Evolutionary conservation across 1,284 basidiomycete species (phyloP).

Genomic region (Ceratobasidium sp.): DNA sequence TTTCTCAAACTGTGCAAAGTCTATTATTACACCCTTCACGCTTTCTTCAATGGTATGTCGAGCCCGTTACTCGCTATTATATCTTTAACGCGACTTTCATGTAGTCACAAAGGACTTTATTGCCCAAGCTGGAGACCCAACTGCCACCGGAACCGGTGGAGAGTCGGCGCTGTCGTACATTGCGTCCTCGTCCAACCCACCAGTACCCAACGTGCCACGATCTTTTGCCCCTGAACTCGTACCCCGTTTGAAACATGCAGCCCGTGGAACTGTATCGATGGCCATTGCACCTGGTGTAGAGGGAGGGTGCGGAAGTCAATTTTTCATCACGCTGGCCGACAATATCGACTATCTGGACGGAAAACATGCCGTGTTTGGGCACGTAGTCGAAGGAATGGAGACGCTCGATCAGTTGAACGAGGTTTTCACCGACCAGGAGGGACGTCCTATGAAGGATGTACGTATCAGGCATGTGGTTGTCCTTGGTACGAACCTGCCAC

Average conservation of each 20-base stretch:
- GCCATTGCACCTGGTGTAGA: constrained; percentile 84
- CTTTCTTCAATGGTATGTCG: constrained; percentile 90
- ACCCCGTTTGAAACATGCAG: constrained; percentile 84
- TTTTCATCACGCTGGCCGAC: constrained; percentile 94
- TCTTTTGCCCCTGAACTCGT: constrained; percentile 89
- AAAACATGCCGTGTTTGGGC: constrained; percentile 95
- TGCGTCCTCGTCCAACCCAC: constrained; percentile 61
- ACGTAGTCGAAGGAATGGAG: constrained; percentile 94
- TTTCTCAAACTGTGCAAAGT: constrained; percentile 97
- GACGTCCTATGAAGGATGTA: constrained; percentile 92
- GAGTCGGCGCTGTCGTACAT: constrained; percentile 85
- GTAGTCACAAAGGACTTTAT: constrained; percentile 96
- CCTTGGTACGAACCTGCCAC: constrained; percentile 71
- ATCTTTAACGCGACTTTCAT: constrained; percentile 12
- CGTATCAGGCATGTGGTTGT: constrained; percentile 93
- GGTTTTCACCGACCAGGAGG: constrained; percentile 87
- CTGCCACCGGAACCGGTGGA: constrained; percentile 94
- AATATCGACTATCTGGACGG: constrained; percentile 95
- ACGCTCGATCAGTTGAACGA: constrained; percentile 95
- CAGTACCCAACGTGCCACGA: constrained; percentile 58
- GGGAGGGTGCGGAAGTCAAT: constrained; percentile 91
- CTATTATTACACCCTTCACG: constrained; percentile 96
- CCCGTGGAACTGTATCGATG: constrained; percentile 95
- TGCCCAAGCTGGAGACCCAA: constrained; percentile 94
- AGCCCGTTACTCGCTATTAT: not conserved